Evolutionary conservation across 106 monocot species (phyloP).

Genomic region (Iris macrosiphon): DNA sequence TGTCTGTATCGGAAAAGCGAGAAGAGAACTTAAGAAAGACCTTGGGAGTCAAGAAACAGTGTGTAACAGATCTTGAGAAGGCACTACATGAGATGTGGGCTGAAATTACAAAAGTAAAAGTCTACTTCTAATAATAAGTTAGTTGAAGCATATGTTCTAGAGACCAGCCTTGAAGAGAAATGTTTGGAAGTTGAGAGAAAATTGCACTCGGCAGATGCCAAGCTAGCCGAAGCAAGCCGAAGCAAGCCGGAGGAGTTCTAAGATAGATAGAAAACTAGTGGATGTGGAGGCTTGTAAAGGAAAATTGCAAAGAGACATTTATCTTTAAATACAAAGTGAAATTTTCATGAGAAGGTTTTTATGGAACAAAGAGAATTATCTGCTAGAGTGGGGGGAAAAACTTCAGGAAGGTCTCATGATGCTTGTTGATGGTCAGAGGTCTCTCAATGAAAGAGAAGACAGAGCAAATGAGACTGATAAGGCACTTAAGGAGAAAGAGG

Average conservation of each 20-base stretch:
- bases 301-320: slow-evolving; percentile 51
- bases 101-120: slow-evolving; percentile 56
- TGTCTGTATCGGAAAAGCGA: slow-evolving; percentile 62
- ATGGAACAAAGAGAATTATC: slow-evolving; percentile 46
- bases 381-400: slow-evolving; percentile 60
- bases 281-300: slow-evolving; percentile 55
- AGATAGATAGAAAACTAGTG: slow-evolving; percentile 57
- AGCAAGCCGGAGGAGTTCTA: slow-evolving; percentile 66
- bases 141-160: slow-evolving; percentile 59
- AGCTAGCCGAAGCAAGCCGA: slow-evolving; percentile 85
- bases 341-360: slow-evolving; percentile 41
- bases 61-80: slow-evolving; percentile 75
- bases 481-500: slow-evolving; percentile 44
- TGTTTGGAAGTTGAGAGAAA: slow-evolving; percentile 54
- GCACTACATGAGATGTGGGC: slow-evolving; percentile 59
- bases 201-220: slow-evolving; percentile 62
- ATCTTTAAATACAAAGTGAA: slow-evolving; percentile 58
- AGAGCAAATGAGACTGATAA: slow-evolving; percentile 47
- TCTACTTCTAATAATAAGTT: slow-evolving; percentile 61
- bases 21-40: slow-evolving; percentile 66
- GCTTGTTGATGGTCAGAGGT: slow-evolving; percentile 60
- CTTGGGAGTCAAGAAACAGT: slow-evolving; percentile 74
- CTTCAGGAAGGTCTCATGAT: slow-evolving; percentile 66
- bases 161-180: slow-evolving; percentile 60
- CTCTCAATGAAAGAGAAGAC: slow-evolving; percentile 67